Evolutionary conservation across 2,329 filamentous ascomycete species (phyloP), one percentile per base, ranked within the genome.

Genomic region (Aplosporella prunicola): DNA sequence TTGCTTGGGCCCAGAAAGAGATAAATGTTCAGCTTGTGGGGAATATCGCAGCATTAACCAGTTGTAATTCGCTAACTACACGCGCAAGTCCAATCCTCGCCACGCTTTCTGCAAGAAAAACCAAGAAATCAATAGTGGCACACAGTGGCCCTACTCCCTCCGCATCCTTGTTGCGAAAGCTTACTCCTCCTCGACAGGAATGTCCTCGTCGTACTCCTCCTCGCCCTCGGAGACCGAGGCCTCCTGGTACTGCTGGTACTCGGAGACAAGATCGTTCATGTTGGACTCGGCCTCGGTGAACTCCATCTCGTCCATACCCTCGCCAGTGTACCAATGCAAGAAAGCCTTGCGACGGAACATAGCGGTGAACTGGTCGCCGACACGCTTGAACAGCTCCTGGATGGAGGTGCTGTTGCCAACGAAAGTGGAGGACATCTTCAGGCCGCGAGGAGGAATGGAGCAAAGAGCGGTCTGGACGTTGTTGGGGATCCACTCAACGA

Each of bases 231-330:
- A 93, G 68, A 95, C 78, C 58, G 85, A 84, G 63, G 91, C 91
- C 68, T 98, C 91, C 79, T 98, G 91, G 80, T 98, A 98, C 71
- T 98, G 91, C 79, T 96, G 91, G 76, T 98, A 98, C 70, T 98
- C 91, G 45, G 87, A 93, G 58, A 98, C 89, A 62, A 98, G 74
- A 68, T 98, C 91, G 76, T 98, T 96, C 91, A 98, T 96, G 78
- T 98, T 98, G 71, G 85, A 93, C 81, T 98, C 91, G 56, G 91
- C 91, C 78, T 98, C 91, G 63, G 91, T 98, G 76, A 98, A 98
- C 75, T 98, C 91, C 91, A 98, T 96, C 82, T 98, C 91, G 71
- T 98, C 91, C 91, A 98, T 98, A 73, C 91, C 91, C 78, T 98
- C 91, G 62, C 88, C 88, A 79, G 91, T 98, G 74, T 98, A 98